phyloP scores from a whole-genome alignment of 2,329 filamentous ascomycete genomes.

The Tolypocladium inflatum region DNA sequence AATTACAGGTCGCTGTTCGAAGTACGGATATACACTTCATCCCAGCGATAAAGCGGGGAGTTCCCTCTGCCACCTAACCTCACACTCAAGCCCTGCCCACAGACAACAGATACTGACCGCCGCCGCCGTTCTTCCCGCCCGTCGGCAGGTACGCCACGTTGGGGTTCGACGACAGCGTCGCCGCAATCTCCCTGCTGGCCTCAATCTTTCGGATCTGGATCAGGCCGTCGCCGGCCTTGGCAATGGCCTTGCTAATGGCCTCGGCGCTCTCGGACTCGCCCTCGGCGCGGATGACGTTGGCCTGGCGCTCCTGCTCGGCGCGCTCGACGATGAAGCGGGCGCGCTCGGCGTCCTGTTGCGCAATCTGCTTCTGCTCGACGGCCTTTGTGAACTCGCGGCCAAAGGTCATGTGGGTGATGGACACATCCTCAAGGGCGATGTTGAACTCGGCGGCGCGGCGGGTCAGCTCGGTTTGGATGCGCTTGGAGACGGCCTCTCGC shows the following conservation, averaged over 20 bases:
- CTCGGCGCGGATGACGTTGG: slow-evolving; percentile 96
- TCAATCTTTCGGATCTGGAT: slow-evolving; percentile 97
- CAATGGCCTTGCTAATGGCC: slow-evolving; percentile 86
- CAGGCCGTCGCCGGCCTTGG: slow-evolving; percentile 85
- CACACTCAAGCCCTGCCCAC: slow-evolving; percentile 31
- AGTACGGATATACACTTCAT: slow-evolving; percentile 10
- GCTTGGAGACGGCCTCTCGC: slow-evolving; percentile 90
- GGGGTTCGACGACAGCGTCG: slow-evolving; percentile 79
- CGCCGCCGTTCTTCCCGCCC: slow-evolving; percentile 54
- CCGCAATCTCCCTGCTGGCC: slow-evolving; percentile 89
- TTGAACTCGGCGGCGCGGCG: slow-evolving; percentile 95
- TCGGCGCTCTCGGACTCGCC: slow-evolving; percentile 96
- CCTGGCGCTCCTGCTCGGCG: slow-evolving; percentile 96
- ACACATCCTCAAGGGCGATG: slow-evolving; percentile 96
- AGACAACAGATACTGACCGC: slow-evolving; percentile 43
- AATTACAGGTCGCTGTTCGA: slow-evolving; percentile 23
- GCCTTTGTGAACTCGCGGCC: slow-evolving; percentile 97
- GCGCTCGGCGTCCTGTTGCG: slow-evolving; percentile 95
- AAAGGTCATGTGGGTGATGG: slow-evolving; percentile 99
- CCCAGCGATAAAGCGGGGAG: slow-evolving; percentile 22
- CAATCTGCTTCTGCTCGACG: slow-evolving; percentile 99
- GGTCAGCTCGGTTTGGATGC: slow-evolving; percentile 85
- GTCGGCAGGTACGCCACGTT: slow-evolving; percentile 93
- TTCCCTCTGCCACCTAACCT: slow-evolving; percentile 12
- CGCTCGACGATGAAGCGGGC: slow-evolving; percentile 97